Base-by-base conservation (phyloP, 805 yeast species). In the Cyberlindnera amylophila region DNA sequence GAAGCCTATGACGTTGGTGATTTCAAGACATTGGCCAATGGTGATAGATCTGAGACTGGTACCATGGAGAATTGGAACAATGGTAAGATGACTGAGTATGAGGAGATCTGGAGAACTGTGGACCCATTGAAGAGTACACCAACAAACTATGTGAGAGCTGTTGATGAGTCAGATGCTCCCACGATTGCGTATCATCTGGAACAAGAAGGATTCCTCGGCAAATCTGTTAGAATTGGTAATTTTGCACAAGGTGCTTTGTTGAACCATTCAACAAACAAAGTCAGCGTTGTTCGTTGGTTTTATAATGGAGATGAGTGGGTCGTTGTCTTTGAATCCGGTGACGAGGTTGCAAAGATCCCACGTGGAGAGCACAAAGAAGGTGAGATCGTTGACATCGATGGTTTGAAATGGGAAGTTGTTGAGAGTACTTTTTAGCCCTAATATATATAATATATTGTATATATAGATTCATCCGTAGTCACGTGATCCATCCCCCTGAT, bases 31-130 rank as follows among this genome's bases (percentile, higher is more conserved):
- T 47, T 70, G 28, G 64, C 54, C 6, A 59, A 55, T 14, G 66
- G 71, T 6, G 72, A 72, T 39, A 60, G 80, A 34, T 62, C 63
- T 38, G 84, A 79, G 49, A 65, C 70, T 1, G 84, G 84, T 0
- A 47, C 48, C 1, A 75, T 79, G 82, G 44, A 48, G 4, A 72
- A 77, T 49, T 68, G 74, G 2, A 66, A 48, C 3, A 69, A 77
- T 1, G 74, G 74, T 0, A 50, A 51, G 12, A 50, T 59, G 4
- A 71, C 70, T 41, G 65, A 64, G 6, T 79, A 76, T 47, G 62
- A 70, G 30, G 83, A 79, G 58, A 63, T 73, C 17, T 79, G 84
- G 84, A 58, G 77, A 50, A 64, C 73, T 13, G 52, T 77, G 21
- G 74, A 74, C 49, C 70, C 76, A 2, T 33, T 51, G 9, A 44